These are phyloP conservation scores for Wickerhamomyces sydowiorum DNA, from an alignment of 805 yeast genomes.

Conservation along the genomic window DNA sequence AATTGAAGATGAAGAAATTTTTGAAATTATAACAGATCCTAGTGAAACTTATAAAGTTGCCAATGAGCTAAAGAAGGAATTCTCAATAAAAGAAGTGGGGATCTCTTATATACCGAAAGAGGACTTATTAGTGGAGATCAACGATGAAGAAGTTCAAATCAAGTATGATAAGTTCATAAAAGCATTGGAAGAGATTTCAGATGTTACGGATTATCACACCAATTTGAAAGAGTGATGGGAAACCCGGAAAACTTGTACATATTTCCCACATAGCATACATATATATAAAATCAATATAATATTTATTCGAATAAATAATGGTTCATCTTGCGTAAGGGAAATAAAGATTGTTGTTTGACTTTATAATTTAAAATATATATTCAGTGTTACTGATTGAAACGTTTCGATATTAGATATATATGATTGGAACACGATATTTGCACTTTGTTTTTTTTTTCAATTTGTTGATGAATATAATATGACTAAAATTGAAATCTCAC, in stretches of 20 bases:
- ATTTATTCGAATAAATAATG: no score
- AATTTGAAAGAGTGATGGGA: slow-evolving; percentile 46
- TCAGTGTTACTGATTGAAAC: not conserved
- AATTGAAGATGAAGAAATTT: slow-evolving; percentile 22
- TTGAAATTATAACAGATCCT: slow-evolving; percentile 59
- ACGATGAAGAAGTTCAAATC: slow-evolving; percentile 44
- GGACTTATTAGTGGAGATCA: slow-evolving; percentile 52
- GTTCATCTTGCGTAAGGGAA: no score
- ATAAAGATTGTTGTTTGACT: no score
- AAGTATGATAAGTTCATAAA: slow-evolving; percentile 52
- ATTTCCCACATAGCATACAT: not conserved
- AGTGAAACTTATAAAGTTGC: slow-evolving; percentile 58
- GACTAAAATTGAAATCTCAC: no score
- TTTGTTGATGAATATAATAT: not conserved
- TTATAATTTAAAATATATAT: not conserved
- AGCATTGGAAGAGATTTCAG: slow-evolving; percentile 72
- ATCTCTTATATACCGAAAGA: slow-evolving; percentile 60
- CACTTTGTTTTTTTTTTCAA: not conserved
- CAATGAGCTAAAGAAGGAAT: slow-evolving; percentile 43
- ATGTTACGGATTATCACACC: slow-evolving; percentile 74
- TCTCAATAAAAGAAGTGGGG: slow-evolving; percentile 63
- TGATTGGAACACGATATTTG: not conserved
- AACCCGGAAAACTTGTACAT: no score
- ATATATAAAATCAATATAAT: no score
- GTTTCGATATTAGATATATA: not conserved